A percentile compares a stretch with the other conserved stretches of the same genome.
Evolutionary conservation across 192 early-diverging fungal species (phyloP).

Genomic region (Podila horticola): DNA sequence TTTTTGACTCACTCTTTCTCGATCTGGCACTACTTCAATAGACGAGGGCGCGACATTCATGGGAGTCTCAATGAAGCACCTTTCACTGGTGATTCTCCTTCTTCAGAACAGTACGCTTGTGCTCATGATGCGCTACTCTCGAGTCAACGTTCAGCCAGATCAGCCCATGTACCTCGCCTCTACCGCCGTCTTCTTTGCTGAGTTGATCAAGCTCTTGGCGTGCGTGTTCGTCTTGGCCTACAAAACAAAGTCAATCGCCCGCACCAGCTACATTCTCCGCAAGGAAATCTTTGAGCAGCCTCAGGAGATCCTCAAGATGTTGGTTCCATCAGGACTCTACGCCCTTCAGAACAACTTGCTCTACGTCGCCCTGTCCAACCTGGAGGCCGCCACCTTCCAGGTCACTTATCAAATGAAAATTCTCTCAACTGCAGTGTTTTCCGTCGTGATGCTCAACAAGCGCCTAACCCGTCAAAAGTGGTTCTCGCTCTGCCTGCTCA

Average conservation of each 20-base stretch:
- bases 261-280: slow-evolving; percentile 52
- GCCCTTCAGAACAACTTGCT: slow-evolving; percentile 90
- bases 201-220: slow-evolving; percentile 82
- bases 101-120: slow-evolving; percentile 91
- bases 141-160: slow-evolving; percentile 65
- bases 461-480: slow-evolving; percentile 73
- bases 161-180: slow-evolving; percentile 85
- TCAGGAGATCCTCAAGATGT: slow-evolving; percentile 75
- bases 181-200: slow-evolving; percentile 92
- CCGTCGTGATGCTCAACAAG: slow-evolving; percentile 77
- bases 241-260: slow-evolving; percentile 52
- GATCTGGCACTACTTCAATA: background rate
- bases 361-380: slow-evolving; percentile 78
- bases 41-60: slow-evolving; percentile 49
- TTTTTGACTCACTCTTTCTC: no score
- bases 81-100: slow-evolving; percentile 86
- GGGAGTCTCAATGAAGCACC: slow-evolving; percentile 80
- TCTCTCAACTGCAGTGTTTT: slow-evolving; percentile 88
- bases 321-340: slow-evolving; percentile 83
- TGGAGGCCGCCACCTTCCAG: slow-evolving; percentile 91
- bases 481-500: slow-evolving; percentile 78
- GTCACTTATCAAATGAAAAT: slow-evolving; percentile 95
- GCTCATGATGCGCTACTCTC: slow-evolving; percentile 93
- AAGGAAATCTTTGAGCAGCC: slow-evolving; percentile 70
- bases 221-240: slow-evolving; percentile 60